phyloP scores from a whole-genome alignment of 2,329 filamentous ascomycete genomes.

The Botrytis byssoidea region DNA sequence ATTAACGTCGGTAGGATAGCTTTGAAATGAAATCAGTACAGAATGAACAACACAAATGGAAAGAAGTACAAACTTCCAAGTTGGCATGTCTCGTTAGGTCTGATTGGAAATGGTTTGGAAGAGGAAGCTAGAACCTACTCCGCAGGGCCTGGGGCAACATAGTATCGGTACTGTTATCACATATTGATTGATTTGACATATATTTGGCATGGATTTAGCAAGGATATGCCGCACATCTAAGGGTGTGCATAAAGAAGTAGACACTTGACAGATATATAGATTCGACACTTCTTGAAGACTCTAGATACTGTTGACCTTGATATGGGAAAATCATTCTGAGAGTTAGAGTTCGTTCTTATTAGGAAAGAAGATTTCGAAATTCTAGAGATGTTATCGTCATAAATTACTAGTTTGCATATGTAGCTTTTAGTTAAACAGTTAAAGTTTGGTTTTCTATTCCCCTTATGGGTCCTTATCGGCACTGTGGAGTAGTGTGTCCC shows the following conservation, averaged over 20 bases:
- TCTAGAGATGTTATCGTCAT: neutral
- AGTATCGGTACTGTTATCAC: neutral
- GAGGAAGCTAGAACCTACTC: neutral
- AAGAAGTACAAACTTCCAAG: neutral
- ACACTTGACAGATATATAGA: neutral
- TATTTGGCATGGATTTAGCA: slow-evolving; percentile 4
- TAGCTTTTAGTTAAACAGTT: neutral
- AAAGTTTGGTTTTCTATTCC: neutral
- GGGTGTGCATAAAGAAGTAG: neutral
- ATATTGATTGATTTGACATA: neutral
- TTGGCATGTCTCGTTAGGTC: neutral
- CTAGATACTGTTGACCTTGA: neutral
- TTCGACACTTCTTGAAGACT: neutral
- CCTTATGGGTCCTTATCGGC: neutral
- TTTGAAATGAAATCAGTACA: neutral
- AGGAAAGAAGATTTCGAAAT: neutral
- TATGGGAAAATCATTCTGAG: neutral
- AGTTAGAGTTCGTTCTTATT: neutral
- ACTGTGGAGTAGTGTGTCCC: neutral
- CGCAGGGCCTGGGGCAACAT: neutral
- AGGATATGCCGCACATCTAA: neutral
- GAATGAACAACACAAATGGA: neutral
- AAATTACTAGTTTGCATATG: neutral
- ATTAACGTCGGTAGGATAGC: too few relatives aligned
- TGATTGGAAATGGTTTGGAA: neutral